Base-by-base conservation (phyloP, 2,329 filamentous ascomycete genomes). In the Penicillium occitanis region DNA sequence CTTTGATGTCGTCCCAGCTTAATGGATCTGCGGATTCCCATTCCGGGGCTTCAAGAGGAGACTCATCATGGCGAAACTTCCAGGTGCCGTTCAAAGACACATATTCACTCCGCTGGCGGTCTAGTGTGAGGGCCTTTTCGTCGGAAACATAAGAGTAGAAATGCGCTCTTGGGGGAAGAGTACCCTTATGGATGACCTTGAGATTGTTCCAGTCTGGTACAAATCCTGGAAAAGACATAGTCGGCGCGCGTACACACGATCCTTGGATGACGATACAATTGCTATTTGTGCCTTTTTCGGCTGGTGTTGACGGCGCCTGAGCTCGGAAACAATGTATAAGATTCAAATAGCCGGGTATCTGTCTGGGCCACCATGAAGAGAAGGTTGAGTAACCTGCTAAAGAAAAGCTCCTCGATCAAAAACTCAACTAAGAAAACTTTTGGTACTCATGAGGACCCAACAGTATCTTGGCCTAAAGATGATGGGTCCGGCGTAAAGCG, bases 41-140 rank as follows among this genome's bases (percentile, higher is more conserved):
- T 19, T 50, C 30, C 3, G 60, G 83, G 0, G 84, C 82, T 63
- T 83, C 79, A 5, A 79, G 70, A 0, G 83, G 83, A 10, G 78
- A 81, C 4, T 76, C 69, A 11, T 82, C 78, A 65, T 85, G 82
- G 68, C 84, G 79, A 69, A 88, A 88, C 64, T 84, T 78, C 86
- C 86, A 88, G 33, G 73, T 75, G 50, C 86, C 86, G 69, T 87
- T 88, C 63, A 88, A 79, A 17, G 69, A 69, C 3, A 76, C 40
- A 33, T 61, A 61, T n/a, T 19, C 28, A n/a, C 69, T 60, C 42
- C 66, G 50, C 48, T 64, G 28, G 50, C 67, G 60, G 55, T 70
- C 25, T 57, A 78, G 74, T 3, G 73, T 71, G 19, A 88, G 73
- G 0, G 86, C 86, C 71, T 84, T 81, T 0, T 77, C 71, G 66